Conservation (phyloP, 2,329 filamentous ascomycete species). For the Monilinia vaccinii-corymbosi region DNA sequence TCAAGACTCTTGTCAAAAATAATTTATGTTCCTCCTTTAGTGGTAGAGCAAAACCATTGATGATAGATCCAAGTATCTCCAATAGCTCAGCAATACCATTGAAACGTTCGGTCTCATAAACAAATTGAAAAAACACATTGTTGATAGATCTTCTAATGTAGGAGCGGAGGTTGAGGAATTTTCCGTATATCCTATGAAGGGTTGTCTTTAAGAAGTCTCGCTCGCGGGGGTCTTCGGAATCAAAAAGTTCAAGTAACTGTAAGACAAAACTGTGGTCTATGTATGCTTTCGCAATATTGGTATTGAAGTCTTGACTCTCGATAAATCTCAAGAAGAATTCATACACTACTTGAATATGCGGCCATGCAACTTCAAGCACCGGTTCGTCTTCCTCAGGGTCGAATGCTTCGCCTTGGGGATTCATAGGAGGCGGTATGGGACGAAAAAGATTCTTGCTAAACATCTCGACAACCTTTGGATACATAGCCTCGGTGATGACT, state of each 20-base stretch:
- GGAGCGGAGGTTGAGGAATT: slow-evolving; percentile 94
- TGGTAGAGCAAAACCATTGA: slow-evolving; percentile 94
- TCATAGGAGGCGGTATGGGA: slow-evolving; percentile 92
- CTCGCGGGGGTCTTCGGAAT: slow-evolving; percentile 94
- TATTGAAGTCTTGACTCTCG: slow-evolving; percentile 99
- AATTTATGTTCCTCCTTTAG: slow-evolving; percentile 98
- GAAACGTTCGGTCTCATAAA: slow-evolving; percentile 96
- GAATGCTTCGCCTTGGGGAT: slow-evolving; percentile 95
- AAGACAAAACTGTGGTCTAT: slow-evolving; percentile 98
- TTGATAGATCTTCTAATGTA: slow-evolving; percentile 98
- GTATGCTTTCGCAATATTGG: slow-evolving; percentile 97
- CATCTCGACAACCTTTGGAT: slow-evolving; percentile 97
- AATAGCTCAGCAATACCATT: slow-evolving; percentile 95
- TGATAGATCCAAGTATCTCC: slow-evolving; percentile 95
- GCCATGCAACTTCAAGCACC: slow-evolving; percentile 96
- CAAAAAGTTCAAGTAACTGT: slow-evolving; percentile 92
- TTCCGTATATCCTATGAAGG: slow-evolving; percentile 94
- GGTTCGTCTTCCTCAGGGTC: slow-evolving; percentile 98
- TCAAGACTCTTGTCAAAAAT: slow-evolving; percentile 84
- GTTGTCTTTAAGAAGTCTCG: slow-evolving; percentile 98
- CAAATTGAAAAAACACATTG: slow-evolving; percentile 99
- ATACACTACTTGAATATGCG: slow-evolving; percentile 98
- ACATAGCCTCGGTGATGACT: slow-evolving; percentile 98
- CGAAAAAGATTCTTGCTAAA: slow-evolving; percentile 98
- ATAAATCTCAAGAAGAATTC: slow-evolving; percentile 99